Evolutionary conservation across 306 rosid genomes (phyloP).

Genomic region (Vigna radiata): DNA sequence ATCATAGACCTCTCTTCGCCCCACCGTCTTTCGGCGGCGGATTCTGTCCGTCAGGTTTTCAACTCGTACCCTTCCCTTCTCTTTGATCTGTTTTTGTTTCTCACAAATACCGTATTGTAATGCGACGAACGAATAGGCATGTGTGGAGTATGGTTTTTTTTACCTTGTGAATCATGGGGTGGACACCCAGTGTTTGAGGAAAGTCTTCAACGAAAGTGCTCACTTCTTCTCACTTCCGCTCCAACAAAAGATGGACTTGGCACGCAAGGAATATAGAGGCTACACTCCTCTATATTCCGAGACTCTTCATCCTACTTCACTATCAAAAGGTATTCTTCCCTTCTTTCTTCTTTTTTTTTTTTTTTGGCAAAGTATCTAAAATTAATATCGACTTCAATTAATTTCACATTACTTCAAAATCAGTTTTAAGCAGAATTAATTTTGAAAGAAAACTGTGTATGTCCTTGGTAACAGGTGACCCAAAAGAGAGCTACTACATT

Average conservation of each 20-base stretch:
- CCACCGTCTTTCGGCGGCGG: conserved; percentile 61
- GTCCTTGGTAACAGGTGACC: conserved; percentile 65
- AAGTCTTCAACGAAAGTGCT: conserved; percentile 59
- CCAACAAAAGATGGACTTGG: conserved; percentile 59
- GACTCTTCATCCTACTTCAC: conserved; percentile 60
- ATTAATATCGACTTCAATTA: too few species aligned
- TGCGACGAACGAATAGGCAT: conserved; percentile 54
- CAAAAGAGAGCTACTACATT: conserved; percentile 74
- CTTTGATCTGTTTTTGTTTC: conserved; percentile 8
- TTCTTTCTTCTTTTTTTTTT: neutral
- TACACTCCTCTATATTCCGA: conserved; percentile 76
- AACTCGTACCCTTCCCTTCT: neutral
- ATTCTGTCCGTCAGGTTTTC: conserved; percentile 68
- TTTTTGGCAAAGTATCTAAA: neutral
- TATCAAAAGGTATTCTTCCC: conserved; percentile 57
- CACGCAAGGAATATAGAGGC: conserved; percentile 73
- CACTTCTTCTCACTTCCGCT: conserved; percentile 70
- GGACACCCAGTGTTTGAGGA: conserved; percentile 51
- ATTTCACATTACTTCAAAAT: too few species aligned
- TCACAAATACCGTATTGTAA: neutral
- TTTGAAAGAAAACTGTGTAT: neutral
- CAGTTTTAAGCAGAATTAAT: too few species aligned
- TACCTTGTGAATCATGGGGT: conserved; percentile 87
- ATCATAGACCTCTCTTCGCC: conserved; percentile 71
- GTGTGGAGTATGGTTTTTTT: conserved; percentile 81